Evolutionary conservation across 2,329 filamentous ascomycete genomes (phyloP).

Genomic region (Pseudogymnoascus sp.): DNA sequence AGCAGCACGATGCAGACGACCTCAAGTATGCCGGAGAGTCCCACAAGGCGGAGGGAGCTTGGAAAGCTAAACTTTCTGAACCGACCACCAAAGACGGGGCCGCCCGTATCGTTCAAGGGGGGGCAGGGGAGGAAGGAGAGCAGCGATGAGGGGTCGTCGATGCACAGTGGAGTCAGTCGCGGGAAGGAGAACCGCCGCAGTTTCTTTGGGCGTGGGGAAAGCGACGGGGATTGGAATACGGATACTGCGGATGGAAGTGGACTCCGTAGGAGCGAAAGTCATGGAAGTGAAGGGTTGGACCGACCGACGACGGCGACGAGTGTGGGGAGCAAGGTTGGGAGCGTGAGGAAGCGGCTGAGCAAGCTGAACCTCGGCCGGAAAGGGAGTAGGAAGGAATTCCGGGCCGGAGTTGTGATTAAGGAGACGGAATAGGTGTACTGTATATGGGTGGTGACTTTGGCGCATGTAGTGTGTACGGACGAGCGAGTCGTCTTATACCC

Average conservation of each 20-base stretch:
- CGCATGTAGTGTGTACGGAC: not conserved
- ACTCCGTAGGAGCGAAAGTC: not conserved
- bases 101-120: not conserved
- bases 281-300: conserved; percentile 4
- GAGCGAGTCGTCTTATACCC: not conserved
- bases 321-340: conserved; percentile 25
- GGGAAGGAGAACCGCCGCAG: conserved; percentile 18
- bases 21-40: not conserved
- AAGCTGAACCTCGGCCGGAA: conserved; percentile 30
- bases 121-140: conserved; percentile 10
- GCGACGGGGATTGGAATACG: conserved; percentile 3
- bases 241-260: conserved; percentile 9
- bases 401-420: conserved; percentile 23
- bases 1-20: conserved; percentile 17
- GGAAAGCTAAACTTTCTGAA: not conserved
- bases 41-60: not conserved
- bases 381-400: conserved; percentile 27
- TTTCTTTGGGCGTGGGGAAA: conserved; percentile 16
- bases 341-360: conserved; percentile 27
- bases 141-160: conserved; percentile 10
- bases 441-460: conserved; percentile 1
- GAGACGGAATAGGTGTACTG: conserved; percentile 14
- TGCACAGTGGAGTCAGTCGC: not conserved
- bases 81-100: not conserved
- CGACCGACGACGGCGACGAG: conserved; percentile 17